Evolutionary conservation across 768 basidiomycete species (phyloP).

Genomic region (Lactifluus echinatus): DNA sequence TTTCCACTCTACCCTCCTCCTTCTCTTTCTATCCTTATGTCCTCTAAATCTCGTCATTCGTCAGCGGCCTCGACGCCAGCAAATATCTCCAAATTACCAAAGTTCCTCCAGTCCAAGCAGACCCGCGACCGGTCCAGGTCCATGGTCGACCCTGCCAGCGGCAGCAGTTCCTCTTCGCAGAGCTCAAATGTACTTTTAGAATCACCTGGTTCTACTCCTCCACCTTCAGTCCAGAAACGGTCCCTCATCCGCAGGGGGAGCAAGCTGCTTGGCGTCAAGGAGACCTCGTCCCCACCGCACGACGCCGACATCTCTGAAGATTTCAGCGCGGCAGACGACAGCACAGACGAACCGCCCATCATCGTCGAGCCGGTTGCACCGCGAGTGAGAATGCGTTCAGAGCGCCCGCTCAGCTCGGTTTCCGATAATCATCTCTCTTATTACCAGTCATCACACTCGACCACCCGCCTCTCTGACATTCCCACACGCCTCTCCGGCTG

Average conservation of each 20-base stretch:
- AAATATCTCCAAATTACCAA: constrained; percentile 50
- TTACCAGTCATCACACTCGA: constrained; percentile 38
- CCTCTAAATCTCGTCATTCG: constrained; percentile 37
- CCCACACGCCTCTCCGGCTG: constrained; percentile 72
- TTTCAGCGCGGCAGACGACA: constrained; percentile 29
- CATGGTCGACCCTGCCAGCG: constrained; percentile 33
- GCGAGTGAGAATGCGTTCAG: constrained; percentile 46
- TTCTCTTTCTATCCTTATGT: constrained; percentile 29
- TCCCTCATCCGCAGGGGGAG: constrained; percentile 15
- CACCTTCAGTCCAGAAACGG: constrained; percentile 16
- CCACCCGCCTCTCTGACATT: constrained; percentile 53
- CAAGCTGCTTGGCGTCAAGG: constrained; percentile 19
- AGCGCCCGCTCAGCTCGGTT: constrained; percentile 43
- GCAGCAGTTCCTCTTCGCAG: constrained; percentile 36
- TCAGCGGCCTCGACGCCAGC: constrained; percentile 36
- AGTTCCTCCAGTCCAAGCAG: constrained; percentile 55
- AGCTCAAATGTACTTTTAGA: constrained; percentile 27
- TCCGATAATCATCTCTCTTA: constrained; percentile 39
- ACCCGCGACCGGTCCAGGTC: constrained; percentile 54
- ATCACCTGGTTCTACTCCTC: constrained; percentile 2
- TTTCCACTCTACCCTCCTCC: not conserved
- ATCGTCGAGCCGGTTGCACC: constrained; percentile 57
- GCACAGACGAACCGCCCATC: constrained; percentile 45
- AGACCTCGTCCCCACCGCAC: constrained; percentile 19
- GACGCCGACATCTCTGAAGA: constrained; percentile 26